Base-by-base conservation (phyloP, 306 rosid genomes). In the Aeschynomene evenia region DNA sequence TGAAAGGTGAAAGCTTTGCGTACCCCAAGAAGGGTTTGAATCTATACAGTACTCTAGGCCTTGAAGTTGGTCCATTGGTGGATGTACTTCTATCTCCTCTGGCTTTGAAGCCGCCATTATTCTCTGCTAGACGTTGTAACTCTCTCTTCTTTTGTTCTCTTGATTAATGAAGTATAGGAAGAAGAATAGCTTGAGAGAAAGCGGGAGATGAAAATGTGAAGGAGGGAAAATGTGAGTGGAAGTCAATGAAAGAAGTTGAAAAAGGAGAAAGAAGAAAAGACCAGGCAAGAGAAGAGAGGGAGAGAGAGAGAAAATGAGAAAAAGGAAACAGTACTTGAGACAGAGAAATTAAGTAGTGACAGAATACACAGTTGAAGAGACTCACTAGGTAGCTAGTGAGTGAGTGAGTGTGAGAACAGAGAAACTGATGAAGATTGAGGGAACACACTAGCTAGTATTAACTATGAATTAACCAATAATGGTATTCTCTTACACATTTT, bases 1-100 rank as follows among this genome's bases (percentile, higher is more conserved):
- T 42, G 22, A 80, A 83, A 18, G 53, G 22, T 9, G 2, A 12
- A 79, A 70, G 43, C 26, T 45, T 43, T 36, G 31, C 82, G 63
- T 85, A 95, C 96, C 95, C 97, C 99, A 95, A n/a, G 99, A 80
- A 49, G 99, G 99, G 81, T 91, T 91, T 61, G 99, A 87, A 63
- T 95, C 99, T 54, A 95, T 95, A 61, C 99, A 85, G 74, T 91
- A 95, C 86, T 95, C 99, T 33, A 95, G 71, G 80, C 99, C 99
- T 79, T 89, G 97, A 80, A 95, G 99, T 72, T 95, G 99, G 81
- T 95, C 96, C 97, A 89, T 84, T 54, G 99, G 91, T 26, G 89
- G 87, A 74, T 91, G 96, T n/a, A 77, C 84, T 84, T n/a, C n/a
- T 71, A 91, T 88, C 81, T 87, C 99, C 51, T 94, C 96, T 77